Evolutionary conservation across 2,329 filamentous ascomycete genomes (phyloP).

Genomic region (Catunica adiposa): DNA sequence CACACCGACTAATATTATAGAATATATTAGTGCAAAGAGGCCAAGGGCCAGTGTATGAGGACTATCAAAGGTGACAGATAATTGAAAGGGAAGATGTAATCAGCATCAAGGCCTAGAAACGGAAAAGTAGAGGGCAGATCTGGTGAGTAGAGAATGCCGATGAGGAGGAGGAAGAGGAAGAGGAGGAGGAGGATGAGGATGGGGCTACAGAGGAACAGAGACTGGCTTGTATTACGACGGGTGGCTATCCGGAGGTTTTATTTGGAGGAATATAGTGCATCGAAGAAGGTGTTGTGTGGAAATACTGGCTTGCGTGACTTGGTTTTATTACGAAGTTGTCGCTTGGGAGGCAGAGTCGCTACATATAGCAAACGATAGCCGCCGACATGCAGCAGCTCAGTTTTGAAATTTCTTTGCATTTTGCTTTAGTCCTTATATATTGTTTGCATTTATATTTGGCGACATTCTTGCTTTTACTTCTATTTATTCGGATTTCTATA

Average conservation of each 20-base stretch:
- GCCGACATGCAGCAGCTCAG: not conserved
- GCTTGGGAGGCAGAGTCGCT: not conserved
- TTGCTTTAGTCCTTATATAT: not conserved
- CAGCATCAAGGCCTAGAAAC: not conserved
- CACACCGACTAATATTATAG: too few species aligned
- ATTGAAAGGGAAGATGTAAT: too few species aligned
- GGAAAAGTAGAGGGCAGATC: not conserved
- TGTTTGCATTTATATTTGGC: too few species aligned
- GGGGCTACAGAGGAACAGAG: not conserved
- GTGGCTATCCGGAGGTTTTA: not conserved
- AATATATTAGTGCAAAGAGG: too few species aligned
- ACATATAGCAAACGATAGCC: not conserved
- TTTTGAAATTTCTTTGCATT: not conserved
- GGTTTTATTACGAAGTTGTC: not conserved
- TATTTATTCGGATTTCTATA: too few species aligned
- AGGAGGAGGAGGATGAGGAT: not conserved
- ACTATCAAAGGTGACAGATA: too few species aligned
- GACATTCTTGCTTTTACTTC: too few species aligned
- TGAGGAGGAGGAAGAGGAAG: not conserved
- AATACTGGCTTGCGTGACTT: not conserved
- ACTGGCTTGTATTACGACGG: not conserved
- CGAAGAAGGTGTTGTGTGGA: not conserved
- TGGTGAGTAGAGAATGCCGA: not conserved
- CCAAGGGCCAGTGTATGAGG: too few species aligned
- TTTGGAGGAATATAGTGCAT: not conserved